Evolutionary conservation across 2,329 filamentous ascomycete species (phyloP), one percentile per base, ranked within the genome.

Genomic region (Ophiocordyceps sinensis): DNA sequence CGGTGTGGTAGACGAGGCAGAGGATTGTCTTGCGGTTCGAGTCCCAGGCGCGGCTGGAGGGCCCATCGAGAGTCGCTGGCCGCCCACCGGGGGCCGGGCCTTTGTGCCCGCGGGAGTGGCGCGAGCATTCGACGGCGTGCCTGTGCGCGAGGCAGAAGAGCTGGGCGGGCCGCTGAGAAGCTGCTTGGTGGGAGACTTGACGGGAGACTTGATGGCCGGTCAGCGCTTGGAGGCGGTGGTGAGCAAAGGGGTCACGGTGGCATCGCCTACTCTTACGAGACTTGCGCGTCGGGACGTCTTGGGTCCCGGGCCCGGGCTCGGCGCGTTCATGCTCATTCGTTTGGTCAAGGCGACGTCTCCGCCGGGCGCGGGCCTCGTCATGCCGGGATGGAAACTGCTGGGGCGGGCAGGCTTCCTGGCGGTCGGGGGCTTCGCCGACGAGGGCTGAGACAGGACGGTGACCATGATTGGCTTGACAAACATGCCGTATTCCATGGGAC

Each of bases 121-220:
- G 41, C 67, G 63, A 40, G 67, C 59, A 50, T 73, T 77, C 34
- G 77, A 73, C 1, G 82, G 77, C 3, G 79, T 84, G 32, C 64
- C 72, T 12, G 77, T 84, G 50, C 79, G 68, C 34, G 81, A 80
- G 1, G 69, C 73, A 2, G 70, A 64, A 5, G 70, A 59, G 49
- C 73, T 79, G 2, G 78, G 73, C 2, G 77, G 67, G 31, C 60
- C 68, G 44, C 59, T 60, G 37, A 83, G 23, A 26, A 26, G 58
- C 51, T 84, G 81, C 55, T 91, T 91, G 3, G 81, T 85, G 2
- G 85, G 85, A 1, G 83, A 88, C 53, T 85, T 88, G 1, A 75
- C 23, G 23, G 23, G 23, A 26, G 23, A 26, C 78, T 87, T 42
- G 14, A 21, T 12, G n/a, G 12, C 30, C n/a, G n/a, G 12, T 31